Evolutionary conservation across 345 rosid genomes (phyloP).

Genomic region (Aquilaria yunnanensis): DNA sequence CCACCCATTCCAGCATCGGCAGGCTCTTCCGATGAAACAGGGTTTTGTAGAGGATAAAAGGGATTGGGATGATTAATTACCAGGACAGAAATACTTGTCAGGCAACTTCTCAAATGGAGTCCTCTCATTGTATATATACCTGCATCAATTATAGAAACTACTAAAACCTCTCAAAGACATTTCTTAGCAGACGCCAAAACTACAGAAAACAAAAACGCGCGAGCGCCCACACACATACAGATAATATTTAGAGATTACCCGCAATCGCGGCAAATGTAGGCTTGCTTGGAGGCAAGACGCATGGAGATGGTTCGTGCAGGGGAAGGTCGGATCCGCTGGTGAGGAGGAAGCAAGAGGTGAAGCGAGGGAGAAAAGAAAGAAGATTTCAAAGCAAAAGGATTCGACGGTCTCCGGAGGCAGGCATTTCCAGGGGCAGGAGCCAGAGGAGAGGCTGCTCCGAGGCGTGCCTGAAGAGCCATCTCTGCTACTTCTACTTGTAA

Average conservation of each 20-base stretch:
- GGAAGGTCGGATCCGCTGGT: constrained; percentile 16
- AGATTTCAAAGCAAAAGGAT: constrained; percentile 44
- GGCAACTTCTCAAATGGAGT: constrained; percentile 80
- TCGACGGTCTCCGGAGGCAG: constrained; percentile 26
- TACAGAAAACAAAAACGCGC: too few species aligned
- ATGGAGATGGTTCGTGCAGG: constrained; percentile 54
- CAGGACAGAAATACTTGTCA: constrained; percentile 84
- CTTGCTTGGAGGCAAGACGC: constrained; percentile 81
- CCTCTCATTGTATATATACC: constrained; percentile 83
- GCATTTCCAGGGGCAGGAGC: constrained; percentile 26
- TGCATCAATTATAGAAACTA: constrained; percentile 18
- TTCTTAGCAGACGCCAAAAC: background rate
- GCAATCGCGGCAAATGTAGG: constrained; percentile 93
- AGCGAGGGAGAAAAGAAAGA: constrained; percentile 54
- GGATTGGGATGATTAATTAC: constrained; percentile 21
- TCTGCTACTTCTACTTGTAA: background rate
- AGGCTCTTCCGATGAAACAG: background rate
- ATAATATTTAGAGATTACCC: constrained; percentile 35
- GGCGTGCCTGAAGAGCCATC: constrained; percentile 40
- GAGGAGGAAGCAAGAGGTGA: constrained; percentile 33
- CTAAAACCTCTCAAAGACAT: background rate
- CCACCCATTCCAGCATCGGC: background rate
- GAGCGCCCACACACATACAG: too few species aligned
- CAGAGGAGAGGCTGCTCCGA: constrained; percentile 21
- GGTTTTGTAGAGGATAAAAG: background rate